Evolutionary conservation across 2,329 filamentous ascomycete species (phyloP).

Genomic region (Paecilomyces formosus): DNA sequence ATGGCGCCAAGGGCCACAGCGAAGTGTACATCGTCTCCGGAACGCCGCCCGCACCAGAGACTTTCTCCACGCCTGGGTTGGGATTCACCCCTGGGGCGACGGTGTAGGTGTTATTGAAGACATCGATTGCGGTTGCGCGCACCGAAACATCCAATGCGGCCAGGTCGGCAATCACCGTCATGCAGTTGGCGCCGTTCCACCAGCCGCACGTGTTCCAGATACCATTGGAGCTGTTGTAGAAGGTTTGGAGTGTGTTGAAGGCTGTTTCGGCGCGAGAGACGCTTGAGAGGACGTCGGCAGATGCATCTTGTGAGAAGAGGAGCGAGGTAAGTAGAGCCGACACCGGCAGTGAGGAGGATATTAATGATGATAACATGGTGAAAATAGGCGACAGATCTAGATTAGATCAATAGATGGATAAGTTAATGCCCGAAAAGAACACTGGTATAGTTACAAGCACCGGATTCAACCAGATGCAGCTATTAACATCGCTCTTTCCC

Average conservation of each 20-base stretch:
- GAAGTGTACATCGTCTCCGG: not conserved
- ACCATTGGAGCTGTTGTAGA: conserved; percentile 55
- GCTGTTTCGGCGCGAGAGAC: conserved; percentile 12
- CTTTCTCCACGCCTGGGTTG: conserved; percentile 9
- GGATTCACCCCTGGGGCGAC: conserved; percentile 14
- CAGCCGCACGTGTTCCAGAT: conserved; percentile 60
- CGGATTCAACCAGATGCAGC: not conserved
- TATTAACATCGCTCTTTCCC: not conserved
- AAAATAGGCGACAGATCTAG: not conserved
- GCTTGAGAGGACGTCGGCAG: not conserved
- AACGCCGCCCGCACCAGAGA: conserved; percentile 1
- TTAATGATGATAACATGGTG: not conserved
- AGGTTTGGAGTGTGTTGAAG: conserved; percentile 46
- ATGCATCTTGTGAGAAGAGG: not conserved
- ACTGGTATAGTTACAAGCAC: not conserved
- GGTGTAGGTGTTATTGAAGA: conserved; percentile 40
- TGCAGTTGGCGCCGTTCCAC: conserved; percentile 66
- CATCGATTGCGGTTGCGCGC: conserved; percentile 22
- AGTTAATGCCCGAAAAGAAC: not conserved
- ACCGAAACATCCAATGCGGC: conserved; percentile 29
- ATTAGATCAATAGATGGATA: not conserved
- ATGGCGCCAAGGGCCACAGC: not conserved
- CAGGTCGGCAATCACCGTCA: conserved; percentile 56
- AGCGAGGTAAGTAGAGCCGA: not conserved
- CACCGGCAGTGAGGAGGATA: not conserved